Evolutionary conservation across 495 filamentous ascomycete genomes (phyloP).

Genomic region (Daldinia loculata): DNA sequence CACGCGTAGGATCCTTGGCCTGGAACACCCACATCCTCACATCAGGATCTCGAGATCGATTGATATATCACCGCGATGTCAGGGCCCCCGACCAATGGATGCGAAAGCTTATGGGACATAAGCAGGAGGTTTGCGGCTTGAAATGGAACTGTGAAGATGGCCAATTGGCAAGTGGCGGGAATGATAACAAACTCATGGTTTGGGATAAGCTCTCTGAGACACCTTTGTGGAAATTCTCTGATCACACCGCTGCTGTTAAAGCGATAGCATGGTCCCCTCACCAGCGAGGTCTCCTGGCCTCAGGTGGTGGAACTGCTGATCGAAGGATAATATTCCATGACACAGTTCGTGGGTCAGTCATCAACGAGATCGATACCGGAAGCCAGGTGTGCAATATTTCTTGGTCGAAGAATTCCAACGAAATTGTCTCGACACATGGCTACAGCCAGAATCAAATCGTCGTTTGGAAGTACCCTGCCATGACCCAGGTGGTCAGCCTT

Average conservation of each 20-base stretch:
- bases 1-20: conserved; percentile 86
- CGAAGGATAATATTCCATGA: conserved; percentile 98
- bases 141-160: conserved; percentile 96
- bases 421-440: conserved; percentile 97
- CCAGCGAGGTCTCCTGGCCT: conserved; percentile 91
- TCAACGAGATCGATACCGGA: conserved; percentile 91
- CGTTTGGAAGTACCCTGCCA: conserved; percentile 97
- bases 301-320: conserved; percentile 94
- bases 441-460: conserved; percentile 98
- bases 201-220: conserved; percentile 93
- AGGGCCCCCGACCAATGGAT: conserved; percentile 91
- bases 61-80: conserved; percentile 95
- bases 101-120: conserved; percentile 87
- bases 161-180: conserved; percentile 94
- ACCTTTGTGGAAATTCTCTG: conserved; percentile 88
- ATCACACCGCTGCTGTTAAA: conserved; percentile 95
- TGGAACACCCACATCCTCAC: conserved; percentile 99
- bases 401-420: conserved; percentile 95
- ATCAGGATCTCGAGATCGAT: conserved; percentile 90
- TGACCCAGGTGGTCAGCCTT: conserved; percentile 93
- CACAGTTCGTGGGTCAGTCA: conserved; percentile 77
- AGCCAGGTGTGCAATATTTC: conserved; percentile 97
- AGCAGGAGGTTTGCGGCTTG: conserved; percentile 98
- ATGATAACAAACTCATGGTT: conserved; percentile 98
- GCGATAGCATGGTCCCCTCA: conserved; percentile 99